Base-by-base conservation (phyloP, 805 yeast species). In the Candida rishiriensis region DNA sequence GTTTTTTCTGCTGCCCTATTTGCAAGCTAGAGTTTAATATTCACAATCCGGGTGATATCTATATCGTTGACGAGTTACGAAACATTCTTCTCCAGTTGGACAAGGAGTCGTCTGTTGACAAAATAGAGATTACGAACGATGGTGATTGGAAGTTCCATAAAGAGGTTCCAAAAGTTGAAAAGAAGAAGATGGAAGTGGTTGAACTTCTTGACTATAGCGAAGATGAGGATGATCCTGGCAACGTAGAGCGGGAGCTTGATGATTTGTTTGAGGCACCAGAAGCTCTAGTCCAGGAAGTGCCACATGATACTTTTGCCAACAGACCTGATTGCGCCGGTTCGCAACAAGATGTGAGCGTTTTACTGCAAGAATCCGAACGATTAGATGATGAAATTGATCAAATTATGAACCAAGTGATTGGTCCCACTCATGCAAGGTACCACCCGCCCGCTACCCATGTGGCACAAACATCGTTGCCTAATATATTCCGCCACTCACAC, bases 1-100 rank as follows among this genome's bases (percentile, higher is more conserved):
- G 56, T 16, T 64, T 40, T 50, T 65, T 65, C 43, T 49, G 52
- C 33, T 65, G 70, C 41, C 70, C 70, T 1, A 56, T 65, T 10
- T 65, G 70, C 52, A 63, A 60, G 17, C 35, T 61, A 26, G 69
- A 65, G 39, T 65, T 65, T 38, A 60, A 57, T 41, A 60, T 65
- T 12, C 54, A 53, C 18, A 44, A 34, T 10, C 53, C 60, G 0
- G 68, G 68, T 8, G 68, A 65, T 41, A 39, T 65, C 18, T 64
- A 63, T 32, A 50, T 63, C 13, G 56, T 64, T 33, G 63, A 61
- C 2, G 68, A 62, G 18, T 47, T 65, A 10, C 49, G 52, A 13
- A 66, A 61, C 26, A 48, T 64, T 11, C 34, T 64, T 17, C 39
- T 39, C 14, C 41, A 50, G n/a, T 44, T 53, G n/a, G 48, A 47